Evolutionary conservation across 2,329 filamentous ascomycete species (phyloP).

Genomic region (Claviceps digitariae): DNA sequence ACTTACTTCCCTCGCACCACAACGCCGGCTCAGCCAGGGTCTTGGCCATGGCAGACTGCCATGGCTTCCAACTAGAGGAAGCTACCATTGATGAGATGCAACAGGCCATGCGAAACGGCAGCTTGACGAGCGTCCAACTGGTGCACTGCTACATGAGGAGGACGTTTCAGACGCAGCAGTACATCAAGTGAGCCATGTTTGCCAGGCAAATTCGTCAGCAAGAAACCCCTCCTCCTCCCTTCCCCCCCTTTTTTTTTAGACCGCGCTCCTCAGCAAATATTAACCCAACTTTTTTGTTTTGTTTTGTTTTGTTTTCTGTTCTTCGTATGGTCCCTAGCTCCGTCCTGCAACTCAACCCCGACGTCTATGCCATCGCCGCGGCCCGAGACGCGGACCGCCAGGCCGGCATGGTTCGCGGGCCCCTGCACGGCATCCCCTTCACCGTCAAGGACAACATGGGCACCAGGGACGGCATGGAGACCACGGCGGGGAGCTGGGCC

Average conservation of each 20-base stretch:
- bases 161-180: slow-evolving; percentile 47
- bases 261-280: no score
- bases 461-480: slow-evolving; percentile 57
- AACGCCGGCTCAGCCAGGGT: slow-evolving; percentile 23
- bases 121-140: slow-evolving; percentile 43
- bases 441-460: slow-evolving; percentile 63
- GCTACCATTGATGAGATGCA: slow-evolving; percentile 58
- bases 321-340: no score
- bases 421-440: slow-evolving; percentile 63
- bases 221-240: no score
- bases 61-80: slow-evolving; percentile 50
- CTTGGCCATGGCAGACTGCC: slow-evolving; percentile 52
- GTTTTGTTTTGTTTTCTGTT: no score
- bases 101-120: slow-evolving; percentile 36
- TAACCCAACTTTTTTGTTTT: not conserved
- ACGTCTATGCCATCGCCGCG: slow-evolving; percentile 47
- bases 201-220: no score
- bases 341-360: slow-evolving; percentile 55
- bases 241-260: no score
- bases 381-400: slow-evolving; percentile 46
- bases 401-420: slow-evolving; percentile 42
- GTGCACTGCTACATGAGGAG: slow-evolving; percentile 49
- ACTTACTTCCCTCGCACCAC: slow-evolving; percentile 21
- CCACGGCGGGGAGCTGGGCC: slow-evolving; percentile 57
- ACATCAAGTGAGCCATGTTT: slow-evolving; percentile 49